These are phyloP conservation scores for Pleoardoris graminearum DNA, from an alignment of 2,329 filamentous ascomycete genomes.

Conservation along the genomic window DNA sequence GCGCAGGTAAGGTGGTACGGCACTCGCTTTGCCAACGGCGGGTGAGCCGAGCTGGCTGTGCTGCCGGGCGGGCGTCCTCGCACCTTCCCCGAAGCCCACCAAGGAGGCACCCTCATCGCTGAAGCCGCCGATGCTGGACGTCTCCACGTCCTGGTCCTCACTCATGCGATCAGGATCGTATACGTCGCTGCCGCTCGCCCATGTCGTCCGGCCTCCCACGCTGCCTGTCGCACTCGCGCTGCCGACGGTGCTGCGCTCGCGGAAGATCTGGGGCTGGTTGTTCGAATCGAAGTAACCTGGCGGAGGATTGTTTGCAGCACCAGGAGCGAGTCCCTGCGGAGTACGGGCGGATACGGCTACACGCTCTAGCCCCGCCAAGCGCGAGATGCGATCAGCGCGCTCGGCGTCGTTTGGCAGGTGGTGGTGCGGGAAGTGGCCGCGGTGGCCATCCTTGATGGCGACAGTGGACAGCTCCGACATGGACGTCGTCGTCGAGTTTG, in stretches of 20 bases:
- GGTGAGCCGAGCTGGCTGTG: slow-evolving; percentile 77
- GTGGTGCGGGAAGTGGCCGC: slow-evolving; percentile 71
- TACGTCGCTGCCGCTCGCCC: slow-evolving; percentile 67
- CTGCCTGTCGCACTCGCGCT: slow-evolving; percentile 86
- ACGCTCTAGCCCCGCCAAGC: slow-evolving; percentile 86
- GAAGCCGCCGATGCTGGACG: slow-evolving; percentile 73
- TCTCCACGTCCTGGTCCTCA: slow-evolving; percentile 63
- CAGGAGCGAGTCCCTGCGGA: slow-evolving; percentile 51
- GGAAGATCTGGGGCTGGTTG: slow-evolving; percentile 65
- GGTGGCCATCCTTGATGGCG: slow-evolving; percentile 94
- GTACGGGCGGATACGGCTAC: slow-evolving; percentile 73
- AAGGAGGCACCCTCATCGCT: slow-evolving; percentile 84
- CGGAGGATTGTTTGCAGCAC: slow-evolving; percentile 43
- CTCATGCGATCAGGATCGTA: slow-evolving; percentile 70
- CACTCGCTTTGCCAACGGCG: slow-evolving; percentile 59
- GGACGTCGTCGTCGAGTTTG: slow-evolving; percentile 88
- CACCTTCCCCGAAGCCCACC: slow-evolving; percentile 91
- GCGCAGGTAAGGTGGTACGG: slow-evolving; percentile 39
- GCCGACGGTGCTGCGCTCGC: slow-evolving; percentile 85
- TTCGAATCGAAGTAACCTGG: slow-evolving; percentile 79
- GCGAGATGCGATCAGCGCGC: slow-evolving; percentile 91
- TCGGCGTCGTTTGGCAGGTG: slow-evolving; percentile 81
- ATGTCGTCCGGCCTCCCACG: slow-evolving; percentile 68
- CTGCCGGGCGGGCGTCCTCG: slow-evolving; percentile 58
- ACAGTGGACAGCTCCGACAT: slow-evolving; percentile 90